A percentile compares a stretch with the other conserved stretches of the same genome.
Evolutionary conservation across 495 filamentous ascomycete species (phyloP).

Genomic region (Penicillium atrosanguineum): DNA sequence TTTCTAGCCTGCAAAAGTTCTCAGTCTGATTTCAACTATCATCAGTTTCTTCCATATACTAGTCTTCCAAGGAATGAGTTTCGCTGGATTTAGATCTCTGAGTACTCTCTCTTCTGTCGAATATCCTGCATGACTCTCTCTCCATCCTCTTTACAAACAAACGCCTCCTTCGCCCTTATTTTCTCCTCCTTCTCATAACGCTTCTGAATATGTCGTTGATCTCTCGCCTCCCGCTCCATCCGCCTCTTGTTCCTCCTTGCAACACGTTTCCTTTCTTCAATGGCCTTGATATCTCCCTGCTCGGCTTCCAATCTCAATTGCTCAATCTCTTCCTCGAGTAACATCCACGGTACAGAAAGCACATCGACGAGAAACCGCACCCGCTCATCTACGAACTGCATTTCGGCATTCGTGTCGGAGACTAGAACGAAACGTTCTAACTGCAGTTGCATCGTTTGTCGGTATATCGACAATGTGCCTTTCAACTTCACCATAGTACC

Average conservation of each 20-base stretch:
- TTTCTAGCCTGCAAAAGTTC: not conserved
- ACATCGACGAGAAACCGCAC: slow-evolving; percentile 60
- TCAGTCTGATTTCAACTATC: not conserved
- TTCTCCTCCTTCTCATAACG: slow-evolving; percentile 42
- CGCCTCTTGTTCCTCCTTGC: slow-evolving; percentile 35
- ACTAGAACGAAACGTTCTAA: slow-evolving; percentile 63
- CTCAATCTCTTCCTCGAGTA: slow-evolving; percentile 54
- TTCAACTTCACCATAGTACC: slow-evolving; percentile 75
- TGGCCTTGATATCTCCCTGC: slow-evolving; percentile 36
- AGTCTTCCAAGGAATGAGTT: not conserved
- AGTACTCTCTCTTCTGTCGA: slow-evolving; percentile 12
- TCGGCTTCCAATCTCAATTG: slow-evolving; percentile 51
- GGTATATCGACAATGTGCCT: slow-evolving; percentile 64
- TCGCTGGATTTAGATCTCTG: not conserved
- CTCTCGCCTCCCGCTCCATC: slow-evolving; percentile 36
- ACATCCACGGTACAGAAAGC: slow-evolving; percentile 65
- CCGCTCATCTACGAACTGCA: slow-evolving; percentile 69
- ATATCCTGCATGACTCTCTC: slow-evolving; percentile 31
- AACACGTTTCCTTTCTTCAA: slow-evolving; percentile 38
- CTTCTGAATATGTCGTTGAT: slow-evolving; percentile 32
- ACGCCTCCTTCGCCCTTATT: slow-evolving; percentile 34
- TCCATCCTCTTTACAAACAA: slow-evolving; percentile 32
- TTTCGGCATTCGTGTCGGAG: slow-evolving; percentile 69
- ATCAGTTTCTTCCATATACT: not conserved
- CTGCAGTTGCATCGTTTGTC: slow-evolving; percentile 62